A percentile compares a stretch with the other conserved stretches of the same genome.
Evolutionary conservation across 2,329 filamentous ascomycete genomes (phyloP).

Genomic region (Beauveria sp.): DNA sequence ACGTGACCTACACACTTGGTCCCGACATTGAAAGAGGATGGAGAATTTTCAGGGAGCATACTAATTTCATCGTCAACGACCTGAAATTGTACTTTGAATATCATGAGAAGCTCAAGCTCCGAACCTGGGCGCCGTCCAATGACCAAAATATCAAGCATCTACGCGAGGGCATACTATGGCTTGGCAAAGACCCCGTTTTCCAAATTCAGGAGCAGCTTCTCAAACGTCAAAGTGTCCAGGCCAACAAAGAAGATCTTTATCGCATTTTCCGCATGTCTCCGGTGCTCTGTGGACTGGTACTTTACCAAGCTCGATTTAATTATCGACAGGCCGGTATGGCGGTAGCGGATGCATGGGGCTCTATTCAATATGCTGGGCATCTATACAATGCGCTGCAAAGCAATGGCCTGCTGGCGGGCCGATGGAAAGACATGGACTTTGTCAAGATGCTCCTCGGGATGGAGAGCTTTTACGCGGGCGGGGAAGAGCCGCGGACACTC

Average conservation of each 20-base stretch:
- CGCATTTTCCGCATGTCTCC: not conserved
- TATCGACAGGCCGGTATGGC: not conserved
- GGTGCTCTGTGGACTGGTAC: not conserved
- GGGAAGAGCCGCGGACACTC: not conserved
- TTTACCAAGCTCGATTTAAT: not conserved
- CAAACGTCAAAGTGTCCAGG: not conserved
- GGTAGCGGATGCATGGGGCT: not conserved
- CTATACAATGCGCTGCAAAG: not conserved
- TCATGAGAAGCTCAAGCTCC: not conserved
- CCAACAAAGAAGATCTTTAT: not conserved
- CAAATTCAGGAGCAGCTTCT: not conserved
- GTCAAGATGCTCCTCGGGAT: not conserved
- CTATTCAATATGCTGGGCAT: not conserved
- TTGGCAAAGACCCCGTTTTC: not conserved
- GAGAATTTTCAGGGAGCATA: not conserved
- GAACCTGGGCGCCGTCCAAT: not conserved
- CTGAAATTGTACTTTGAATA: not conserved
- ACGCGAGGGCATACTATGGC: not conserved
- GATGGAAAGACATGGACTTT: slow-evolving; percentile 2
- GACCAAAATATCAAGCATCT: not conserved
- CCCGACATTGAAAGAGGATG: not conserved
- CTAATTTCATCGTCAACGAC: not conserved
- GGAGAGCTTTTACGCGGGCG: not conserved
- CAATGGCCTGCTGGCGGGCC: not conserved
- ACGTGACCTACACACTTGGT: slow-evolving; percentile 14